Evolutionary conservation across 139 green algal genomes (phyloP), one percentile per base, ranked within the genome.

Genomic region (Chlamydomonas incerta): DNA sequence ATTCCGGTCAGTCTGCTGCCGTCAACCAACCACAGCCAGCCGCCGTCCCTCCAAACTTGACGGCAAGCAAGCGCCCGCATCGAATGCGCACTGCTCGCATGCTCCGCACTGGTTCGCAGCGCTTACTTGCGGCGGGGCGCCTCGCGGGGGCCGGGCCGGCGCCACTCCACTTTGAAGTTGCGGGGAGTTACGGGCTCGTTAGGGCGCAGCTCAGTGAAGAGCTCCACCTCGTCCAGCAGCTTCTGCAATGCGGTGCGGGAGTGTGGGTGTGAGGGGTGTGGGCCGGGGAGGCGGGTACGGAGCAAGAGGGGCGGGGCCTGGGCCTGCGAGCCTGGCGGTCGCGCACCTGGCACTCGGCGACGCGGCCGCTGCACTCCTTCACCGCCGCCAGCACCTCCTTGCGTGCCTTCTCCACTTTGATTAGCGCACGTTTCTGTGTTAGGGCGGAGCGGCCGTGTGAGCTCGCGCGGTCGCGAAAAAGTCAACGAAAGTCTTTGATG

Each of bases 401-500:
- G 23, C 79, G 65, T 9, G 79, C 66, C 47, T 68, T 67, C 31
- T 85, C 79, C 8, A 85, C 47, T 5, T 68, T 55, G 23, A 68
- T 75, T 0, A 85, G 79, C 5, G 47, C 66, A 9, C 67, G 35
- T 21, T 52, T 75, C 79, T 85, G 79, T 20, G 23, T 35, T 3
- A 31, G 15, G 33, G 3, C 20, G 10, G 15, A 2, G 55, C 2
- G 8, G 55, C 20, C 10, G 55, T 63, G 21, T 63, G 15, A 63
- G 55, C 55, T 50, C 41, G 6, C 6, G 41, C 41, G 41, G 41
- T 50, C 41, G 41, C 5, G 41, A 50, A 50, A 50, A 50, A 50
- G 41, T 50, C 41, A 50, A 50, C 41, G 41, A 50, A 50, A 50
- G 41, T 50, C 41, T 8, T 8, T 50, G 41, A 50, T 50, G 41